A percentile compares a stretch with the other conserved stretches of the same genome.
phyloP scores from a whole-genome alignment of 495 filamentous ascomycete genomes.

The Podospora conica region DNA sequence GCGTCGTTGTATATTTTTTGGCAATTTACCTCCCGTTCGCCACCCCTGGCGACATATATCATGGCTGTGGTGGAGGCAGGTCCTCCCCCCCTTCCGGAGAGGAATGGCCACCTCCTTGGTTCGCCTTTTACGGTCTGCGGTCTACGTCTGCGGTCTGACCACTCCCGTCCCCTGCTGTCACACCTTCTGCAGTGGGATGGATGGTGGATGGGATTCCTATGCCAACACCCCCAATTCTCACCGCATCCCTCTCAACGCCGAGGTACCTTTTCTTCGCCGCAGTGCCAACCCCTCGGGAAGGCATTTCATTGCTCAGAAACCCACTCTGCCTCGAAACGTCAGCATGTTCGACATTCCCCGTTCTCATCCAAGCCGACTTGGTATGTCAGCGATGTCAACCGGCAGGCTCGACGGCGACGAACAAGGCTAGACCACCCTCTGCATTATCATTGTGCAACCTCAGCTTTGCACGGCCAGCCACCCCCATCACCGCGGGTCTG shows the following conservation, averaged over 20 bases:
- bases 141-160: background rate
- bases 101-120: background rate
- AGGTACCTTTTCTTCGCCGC: background rate
- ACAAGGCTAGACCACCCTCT: background rate
- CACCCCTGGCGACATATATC: slow-evolving; percentile 16
- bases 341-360: too few relatives aligned
- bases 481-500: background rate
- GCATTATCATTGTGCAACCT: background rate
- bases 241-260: background rate
- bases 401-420: background rate
- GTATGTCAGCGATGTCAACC: background rate
- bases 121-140: background rate
- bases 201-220: background rate
- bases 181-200: slow-evolving; percentile 14
- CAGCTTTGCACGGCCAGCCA: background rate
- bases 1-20: slow-evolving; percentile 25
- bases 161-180: slow-evolving; percentile 13
- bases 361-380: background rate
- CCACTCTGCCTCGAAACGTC: background rate
- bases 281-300: background rate
- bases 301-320: background rate
- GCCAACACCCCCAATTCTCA: background rate
- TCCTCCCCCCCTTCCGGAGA: background rate
- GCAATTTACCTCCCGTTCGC: slow-evolving; percentile 28
- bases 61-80: slow-evolving; percentile 10